These are phyloP conservation scores for button mushroom (Agaricus bisporus) DNA, from an alignment of 768 basidiomycete species.

Conservation along the genomic window DNA sequence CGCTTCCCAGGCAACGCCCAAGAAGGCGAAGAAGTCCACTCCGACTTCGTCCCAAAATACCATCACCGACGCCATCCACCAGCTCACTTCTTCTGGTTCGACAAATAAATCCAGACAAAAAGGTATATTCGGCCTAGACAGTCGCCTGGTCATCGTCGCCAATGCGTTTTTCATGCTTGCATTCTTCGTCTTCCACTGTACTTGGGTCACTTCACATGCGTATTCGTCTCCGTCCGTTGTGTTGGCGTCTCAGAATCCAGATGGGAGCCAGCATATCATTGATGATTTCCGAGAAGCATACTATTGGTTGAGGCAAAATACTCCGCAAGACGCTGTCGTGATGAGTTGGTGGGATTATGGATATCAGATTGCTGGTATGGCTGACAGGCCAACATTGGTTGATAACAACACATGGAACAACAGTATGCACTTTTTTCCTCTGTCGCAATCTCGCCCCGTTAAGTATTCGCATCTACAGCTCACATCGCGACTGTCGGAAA, in stretches of 20 bases:
- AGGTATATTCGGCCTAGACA: constrained; percentile 84
- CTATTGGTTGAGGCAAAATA: constrained; percentile 97
- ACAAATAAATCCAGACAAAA: constrained; percentile 15
- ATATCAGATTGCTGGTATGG: constrained; percentile 99
- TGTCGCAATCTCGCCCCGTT: neutral
- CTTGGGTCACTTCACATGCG: constrained; percentile 90
- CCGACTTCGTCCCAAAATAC: constrained; percentile 23
- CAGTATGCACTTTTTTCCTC: constrained; percentile 49
- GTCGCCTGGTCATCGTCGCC: constrained; percentile 67
- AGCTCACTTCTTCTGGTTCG: constrained; percentile 30
- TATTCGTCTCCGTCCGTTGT: constrained; percentile 99
- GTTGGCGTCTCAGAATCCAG: constrained; percentile 67
- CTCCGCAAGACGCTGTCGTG: constrained; percentile 83
- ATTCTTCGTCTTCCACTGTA: constrained; percentile 95
- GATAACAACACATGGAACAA: constrained; percentile 99
- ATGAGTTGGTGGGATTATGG: constrained; percentile 99
- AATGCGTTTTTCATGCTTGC: constrained; percentile 74
- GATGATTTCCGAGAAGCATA: constrained; percentile 99
- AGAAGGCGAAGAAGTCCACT: constrained; percentile 58
- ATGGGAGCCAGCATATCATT: constrained; percentile 91
- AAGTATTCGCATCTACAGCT: constrained; percentile 36
- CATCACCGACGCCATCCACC: constrained; percentile 28
- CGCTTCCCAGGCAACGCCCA: constrained; percentile 29
- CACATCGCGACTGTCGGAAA: constrained; percentile 99
- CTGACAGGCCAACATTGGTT: constrained; percentile 90